Conservation (phyloP, 2,329 filamentous ascomycete species). For the Aspergillus ustus region DNA sequence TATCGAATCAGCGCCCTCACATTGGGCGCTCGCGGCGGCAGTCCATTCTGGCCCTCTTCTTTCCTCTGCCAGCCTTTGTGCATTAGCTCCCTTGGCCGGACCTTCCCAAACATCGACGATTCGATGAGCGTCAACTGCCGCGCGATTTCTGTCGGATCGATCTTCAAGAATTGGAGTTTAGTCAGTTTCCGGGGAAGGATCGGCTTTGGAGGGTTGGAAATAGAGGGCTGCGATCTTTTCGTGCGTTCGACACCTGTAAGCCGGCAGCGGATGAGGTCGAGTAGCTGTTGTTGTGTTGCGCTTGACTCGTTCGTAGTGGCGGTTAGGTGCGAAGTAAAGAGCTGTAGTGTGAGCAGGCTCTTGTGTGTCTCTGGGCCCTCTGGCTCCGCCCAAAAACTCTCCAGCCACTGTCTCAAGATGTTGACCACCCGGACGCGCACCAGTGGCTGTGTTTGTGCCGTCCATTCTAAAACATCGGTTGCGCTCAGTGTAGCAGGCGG, state of each 20-base stretch:
- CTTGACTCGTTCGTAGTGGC: not conserved
- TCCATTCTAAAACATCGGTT: slow-evolving; percentile 49
- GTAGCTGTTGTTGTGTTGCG: slow-evolving; percentile 61
- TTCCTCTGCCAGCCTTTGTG: slow-evolving; percentile 98
- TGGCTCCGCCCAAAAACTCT: slow-evolving; percentile 95
- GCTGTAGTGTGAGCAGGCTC: not conserved
- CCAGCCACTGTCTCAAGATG: slow-evolving; percentile 94
- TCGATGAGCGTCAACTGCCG: slow-evolving; percentile 94
- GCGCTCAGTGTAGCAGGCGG: not conserved
- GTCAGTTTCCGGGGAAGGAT: slow-evolving; percentile 98
- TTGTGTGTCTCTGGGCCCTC: not conserved
- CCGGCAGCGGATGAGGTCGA: slow-evolving; percentile 75
- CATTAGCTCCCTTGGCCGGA: slow-evolving; percentile 87
- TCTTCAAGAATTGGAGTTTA: slow-evolving; percentile 94
- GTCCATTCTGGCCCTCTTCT: slow-evolving; percentile 47
- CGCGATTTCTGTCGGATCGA: slow-evolving; percentile 89
- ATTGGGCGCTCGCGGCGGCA: slow-evolving; percentile 80
- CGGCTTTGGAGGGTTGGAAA: slow-evolving; percentile 76
- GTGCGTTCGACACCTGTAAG: not conserved
- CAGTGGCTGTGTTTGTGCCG: slow-evolving; percentile 81
- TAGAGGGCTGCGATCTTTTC: slow-evolving; percentile 69
- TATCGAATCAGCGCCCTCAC: slow-evolving; percentile 92
- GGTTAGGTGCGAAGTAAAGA: not conserved
- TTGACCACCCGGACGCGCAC: slow-evolving; percentile 93
- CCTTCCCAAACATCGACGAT: slow-evolving; percentile 85